These are phyloP conservation scores for Pseudophaeomoniella oleicola DNA, from an alignment of 2,329 filamentous ascomycete species.

Conservation along the genomic window DNA sequence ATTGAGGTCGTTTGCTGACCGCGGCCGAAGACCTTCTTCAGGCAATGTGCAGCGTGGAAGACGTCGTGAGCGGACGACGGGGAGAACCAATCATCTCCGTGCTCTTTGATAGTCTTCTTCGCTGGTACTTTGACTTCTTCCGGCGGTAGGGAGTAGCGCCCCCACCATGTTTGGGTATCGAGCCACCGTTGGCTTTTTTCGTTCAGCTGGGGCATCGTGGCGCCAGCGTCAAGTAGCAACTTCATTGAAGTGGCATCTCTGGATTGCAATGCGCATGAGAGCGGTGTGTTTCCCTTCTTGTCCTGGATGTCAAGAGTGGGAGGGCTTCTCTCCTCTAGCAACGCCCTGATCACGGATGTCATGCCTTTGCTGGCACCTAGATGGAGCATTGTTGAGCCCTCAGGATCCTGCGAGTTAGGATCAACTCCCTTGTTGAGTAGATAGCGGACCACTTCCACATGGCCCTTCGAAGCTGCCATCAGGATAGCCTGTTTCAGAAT, in stretches of 20 bases:
- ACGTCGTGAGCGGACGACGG: constrained; percentile 1
- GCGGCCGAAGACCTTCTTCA: background rate
- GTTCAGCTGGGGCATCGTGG: background rate
- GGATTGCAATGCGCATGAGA: background rate
- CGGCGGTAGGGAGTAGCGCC: background rate
- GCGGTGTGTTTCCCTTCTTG: constrained; percentile 1
- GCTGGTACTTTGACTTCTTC: background rate
- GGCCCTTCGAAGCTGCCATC: constrained; percentile 1
- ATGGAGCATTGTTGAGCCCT: constrained; percentile 2
- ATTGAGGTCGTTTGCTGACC: background rate
- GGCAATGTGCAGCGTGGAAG: constrained; percentile 1
- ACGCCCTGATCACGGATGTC: background rate
- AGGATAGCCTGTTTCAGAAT: background rate
- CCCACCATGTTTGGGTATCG: constrained; percentile 1
- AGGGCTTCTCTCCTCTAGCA: constrained; percentile 1
- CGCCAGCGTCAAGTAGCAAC: constrained; percentile 1
- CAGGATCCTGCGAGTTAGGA: background rate
- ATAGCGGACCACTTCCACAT: constrained; percentile 2
- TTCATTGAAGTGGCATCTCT: background rate
- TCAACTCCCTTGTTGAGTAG: background rate
- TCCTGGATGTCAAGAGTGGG: constrained; percentile 1
- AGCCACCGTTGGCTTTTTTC: constrained; percentile 1
- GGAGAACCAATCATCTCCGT: background rate
- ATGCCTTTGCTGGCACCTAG: constrained; percentile 1
- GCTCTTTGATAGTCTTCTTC: background rate